These are phyloP conservation scores for Spongospora subterranea DNA, from an alignment of 208 protist genomes.

Conservation along the genomic window DNA sequence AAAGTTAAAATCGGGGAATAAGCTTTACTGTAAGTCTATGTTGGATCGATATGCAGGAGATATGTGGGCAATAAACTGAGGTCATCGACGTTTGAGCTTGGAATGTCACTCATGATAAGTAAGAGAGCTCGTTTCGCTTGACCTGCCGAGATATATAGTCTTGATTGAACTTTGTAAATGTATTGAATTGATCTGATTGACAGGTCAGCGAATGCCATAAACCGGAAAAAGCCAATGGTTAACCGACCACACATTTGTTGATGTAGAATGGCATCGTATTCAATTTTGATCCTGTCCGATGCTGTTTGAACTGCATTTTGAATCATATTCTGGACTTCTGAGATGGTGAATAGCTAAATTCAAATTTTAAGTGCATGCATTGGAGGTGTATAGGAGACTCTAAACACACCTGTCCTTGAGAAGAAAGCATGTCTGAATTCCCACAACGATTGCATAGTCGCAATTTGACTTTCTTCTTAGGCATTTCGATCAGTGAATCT, in stretches of 20 bases:
- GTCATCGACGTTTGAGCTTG: too few species aligned
- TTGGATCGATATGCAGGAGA: too few species aligned
- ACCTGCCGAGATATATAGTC: conserved; percentile 66
- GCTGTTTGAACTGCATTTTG: background rate
- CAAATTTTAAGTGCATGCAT: too few species aligned
- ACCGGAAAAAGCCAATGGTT: background rate
- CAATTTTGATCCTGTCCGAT: background rate
- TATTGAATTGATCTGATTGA: conserved; percentile 62
- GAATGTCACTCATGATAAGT: conserved; percentile 64
- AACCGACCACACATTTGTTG: background rate
- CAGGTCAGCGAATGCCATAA: background rate
- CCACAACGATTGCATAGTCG: background rate
- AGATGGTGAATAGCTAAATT: background rate
- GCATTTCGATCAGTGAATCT: background rate
- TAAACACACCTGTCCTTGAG: background rate
- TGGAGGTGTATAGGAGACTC: background rate
- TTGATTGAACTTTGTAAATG: conserved; percentile 67
- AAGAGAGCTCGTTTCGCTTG: conserved; percentile 65
- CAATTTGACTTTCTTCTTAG: background rate
- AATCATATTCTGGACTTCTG: background rate
- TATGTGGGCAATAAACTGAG: too few species aligned
- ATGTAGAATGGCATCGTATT: conserved; percentile 6
- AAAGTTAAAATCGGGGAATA: too few species aligned
- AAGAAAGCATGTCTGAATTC: background rate
- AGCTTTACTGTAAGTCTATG: too few species aligned